A percentile compares a stretch with the other conserved stretches of the same genome.
Evolutionary conservation across 2,329 filamentous ascomycete genomes (phyloP).

Genomic region (Tolypocladium nubicola): DNA sequence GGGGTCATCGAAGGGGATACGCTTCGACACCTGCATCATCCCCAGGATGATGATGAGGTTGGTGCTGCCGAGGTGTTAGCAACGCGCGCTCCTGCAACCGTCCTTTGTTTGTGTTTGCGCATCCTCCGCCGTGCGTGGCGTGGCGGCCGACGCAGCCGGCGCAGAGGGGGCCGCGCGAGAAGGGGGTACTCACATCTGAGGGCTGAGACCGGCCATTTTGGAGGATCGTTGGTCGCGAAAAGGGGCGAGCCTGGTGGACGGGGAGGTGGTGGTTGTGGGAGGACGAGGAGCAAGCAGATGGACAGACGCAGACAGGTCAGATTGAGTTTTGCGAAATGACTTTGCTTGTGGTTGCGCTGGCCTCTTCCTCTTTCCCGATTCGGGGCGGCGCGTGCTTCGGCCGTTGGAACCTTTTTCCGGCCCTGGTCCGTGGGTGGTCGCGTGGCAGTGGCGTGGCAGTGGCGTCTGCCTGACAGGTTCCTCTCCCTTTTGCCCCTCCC

Average conservation of each 20-base stretch:
- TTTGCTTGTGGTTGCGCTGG: constrained; percentile 6
- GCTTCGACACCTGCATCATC: constrained; percentile 98
- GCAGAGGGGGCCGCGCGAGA: not conserved
- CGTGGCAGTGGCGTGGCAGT: not conserved
- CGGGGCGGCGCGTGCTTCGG: not conserved
- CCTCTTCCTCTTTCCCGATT: constrained; percentile 5
- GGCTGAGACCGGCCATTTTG: constrained; percentile 51
- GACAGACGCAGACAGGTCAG: not conserved
- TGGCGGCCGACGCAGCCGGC: not conserved
- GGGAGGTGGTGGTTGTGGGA: not conserved
- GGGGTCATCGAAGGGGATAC: constrained; percentile 84
- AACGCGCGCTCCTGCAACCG: not conserved
- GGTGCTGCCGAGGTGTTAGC: constrained; percentile 43
- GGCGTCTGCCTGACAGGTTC: not conserved
- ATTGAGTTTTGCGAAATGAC: not conserved
- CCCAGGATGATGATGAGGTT: constrained; percentile 91
- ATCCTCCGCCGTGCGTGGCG: not conserved
- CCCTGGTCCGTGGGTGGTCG: not conserved
- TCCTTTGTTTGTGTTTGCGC: not conserved
- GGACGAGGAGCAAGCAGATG: not conserved
- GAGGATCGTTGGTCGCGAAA: constrained; percentile 1
- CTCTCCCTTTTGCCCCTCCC: not conserved
- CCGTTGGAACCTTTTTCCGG: constrained; percentile 10
- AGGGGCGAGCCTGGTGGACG: constrained; percentile 1
- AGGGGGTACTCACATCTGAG: constrained; percentile 46